These are phyloP conservation scores for Spathaspora arborariae DNA, from an alignment of 805 yeast species.

Conservation along the genomic window DNA sequence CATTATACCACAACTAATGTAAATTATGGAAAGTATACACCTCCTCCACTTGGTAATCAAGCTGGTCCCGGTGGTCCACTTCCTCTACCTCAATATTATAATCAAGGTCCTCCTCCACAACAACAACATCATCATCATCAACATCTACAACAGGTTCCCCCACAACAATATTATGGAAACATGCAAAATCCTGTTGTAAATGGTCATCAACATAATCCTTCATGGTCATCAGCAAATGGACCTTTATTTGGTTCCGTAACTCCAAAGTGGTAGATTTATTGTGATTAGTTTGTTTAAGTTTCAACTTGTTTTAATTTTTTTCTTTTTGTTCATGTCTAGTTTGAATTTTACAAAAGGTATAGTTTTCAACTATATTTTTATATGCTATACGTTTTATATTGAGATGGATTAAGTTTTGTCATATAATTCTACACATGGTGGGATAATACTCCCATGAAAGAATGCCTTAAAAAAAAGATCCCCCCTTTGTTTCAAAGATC, in stretches of 20 bases:
- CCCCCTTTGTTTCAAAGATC: neutral
- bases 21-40: slow-evolving; percentile 2
- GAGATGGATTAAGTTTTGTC: neutral
- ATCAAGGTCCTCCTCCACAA: neutral
- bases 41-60: slow-evolving; percentile 1
- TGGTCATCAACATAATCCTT: neutral
- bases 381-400: neutral
- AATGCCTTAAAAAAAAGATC: neutral
- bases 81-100: neutral
- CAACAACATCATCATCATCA: slow-evolving; percentile 5
- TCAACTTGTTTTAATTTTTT: neutral
- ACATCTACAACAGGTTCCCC: slow-evolving; percentile 2
- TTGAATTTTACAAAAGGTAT: neutral
- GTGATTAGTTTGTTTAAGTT: neutral
- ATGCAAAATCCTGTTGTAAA: neutral
- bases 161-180: neutral
- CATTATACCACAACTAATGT: slow-evolving; percentile 6
- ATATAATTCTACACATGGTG: neutral
- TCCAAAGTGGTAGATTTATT: slow-evolving; percentile 1
- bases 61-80: neutral
- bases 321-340: neutral
- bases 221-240: slow-evolving; percentile 2
- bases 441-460: neutral
- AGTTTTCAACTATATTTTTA: neutral
- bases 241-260: slow-evolving; percentile 1